These are phyloP conservation scores for Odontarrhena argentea DNA, from an alignment of 345 rosid species.

Conservation along the genomic window DNA sequence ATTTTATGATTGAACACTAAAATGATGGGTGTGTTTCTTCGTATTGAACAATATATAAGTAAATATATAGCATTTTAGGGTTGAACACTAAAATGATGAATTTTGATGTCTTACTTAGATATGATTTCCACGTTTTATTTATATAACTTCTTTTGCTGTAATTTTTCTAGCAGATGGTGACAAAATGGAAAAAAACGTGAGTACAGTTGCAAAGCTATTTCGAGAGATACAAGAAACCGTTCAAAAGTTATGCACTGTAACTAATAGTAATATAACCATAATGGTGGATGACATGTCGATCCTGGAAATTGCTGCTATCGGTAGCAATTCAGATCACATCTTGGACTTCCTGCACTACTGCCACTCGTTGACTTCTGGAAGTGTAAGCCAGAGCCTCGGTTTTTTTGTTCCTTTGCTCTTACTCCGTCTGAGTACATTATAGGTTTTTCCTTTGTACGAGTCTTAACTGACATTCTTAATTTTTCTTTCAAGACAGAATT, in stretches of 20 bases:
- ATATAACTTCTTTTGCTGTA: slow-evolving; percentile 8
- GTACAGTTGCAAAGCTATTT: slow-evolving; percentile 58
- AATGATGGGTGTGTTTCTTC: no score
- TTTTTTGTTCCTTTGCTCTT: not conserved
- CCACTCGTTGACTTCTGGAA: slow-evolving; percentile 68
- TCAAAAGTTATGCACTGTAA: slow-evolving; percentile 44
- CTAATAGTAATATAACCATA: slow-evolving; percentile 52
- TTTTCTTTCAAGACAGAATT: slow-evolving; percentile 55
- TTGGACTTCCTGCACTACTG: slow-evolving; percentile 86
- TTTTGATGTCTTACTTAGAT: slow-evolving; percentile 4
- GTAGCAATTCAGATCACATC: slow-evolving; percentile 57
- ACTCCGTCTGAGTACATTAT: not conserved
- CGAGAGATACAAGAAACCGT: slow-evolving; percentile 56
- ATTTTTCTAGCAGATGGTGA: slow-evolving; percentile 48
- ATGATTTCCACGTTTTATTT: not conserved
- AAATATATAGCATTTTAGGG: no score
- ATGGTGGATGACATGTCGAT: slow-evolving; percentile 90
- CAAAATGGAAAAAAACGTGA: slow-evolving; percentile 40
- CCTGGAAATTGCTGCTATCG: slow-evolving; percentile 73
- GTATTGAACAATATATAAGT: no score
- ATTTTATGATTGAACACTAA: not conserved
- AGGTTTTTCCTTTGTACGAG: not conserved
- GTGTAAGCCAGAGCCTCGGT: slow-evolving; percentile 52
- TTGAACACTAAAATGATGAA: slow-evolving; percentile 4
- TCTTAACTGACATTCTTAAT: not conserved